These are phyloP conservation scores for Ophiostoma angusticollis DNA, from an alignment of 2,329 filamentous ascomycete genomes.

Conservation along the genomic window DNA sequence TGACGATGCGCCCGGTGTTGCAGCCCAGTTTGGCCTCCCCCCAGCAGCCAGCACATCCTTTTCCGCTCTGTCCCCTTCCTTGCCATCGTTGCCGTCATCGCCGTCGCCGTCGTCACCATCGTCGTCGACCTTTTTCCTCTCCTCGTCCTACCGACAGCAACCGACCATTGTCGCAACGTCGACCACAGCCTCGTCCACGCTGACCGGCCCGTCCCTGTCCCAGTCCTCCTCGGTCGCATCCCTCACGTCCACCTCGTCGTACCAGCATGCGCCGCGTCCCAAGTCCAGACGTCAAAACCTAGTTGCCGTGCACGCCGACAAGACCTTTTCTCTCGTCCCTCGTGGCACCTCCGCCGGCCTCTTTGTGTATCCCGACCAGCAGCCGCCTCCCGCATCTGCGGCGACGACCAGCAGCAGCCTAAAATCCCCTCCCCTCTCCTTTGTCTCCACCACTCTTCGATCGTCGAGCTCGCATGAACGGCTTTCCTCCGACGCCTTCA, in stretches of 20 bases:
- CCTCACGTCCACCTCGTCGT: slow-evolving; percentile 13
- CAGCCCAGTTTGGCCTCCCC: slow-evolving; percentile 4
- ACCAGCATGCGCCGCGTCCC: slow-evolving; percentile 18
- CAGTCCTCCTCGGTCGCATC: slow-evolving; percentile 9
- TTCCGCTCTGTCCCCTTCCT: slow-evolving; percentile 4
- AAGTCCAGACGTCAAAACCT: slow-evolving; percentile 29
- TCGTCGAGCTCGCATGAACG: slow-evolving; percentile 38
- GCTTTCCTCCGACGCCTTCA: slow-evolving; percentile 34
- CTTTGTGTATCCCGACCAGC: slow-evolving; percentile 11
- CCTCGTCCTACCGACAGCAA: slow-evolving; percentile 3
- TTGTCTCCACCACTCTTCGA: slow-evolving; percentile 23
- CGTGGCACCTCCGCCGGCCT: slow-evolving; percentile 15
- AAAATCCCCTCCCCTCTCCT: slow-evolving; percentile 32
- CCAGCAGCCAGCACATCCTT: slow-evolving; percentile 8
- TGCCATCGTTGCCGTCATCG: slow-evolving; percentile 9
- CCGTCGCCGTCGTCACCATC: slow-evolving; percentile 1
- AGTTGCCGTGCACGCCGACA: slow-evolving; percentile 41
- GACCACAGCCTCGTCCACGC: slow-evolving; percentile 8
- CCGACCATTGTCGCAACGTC: slow-evolving; percentile 2
- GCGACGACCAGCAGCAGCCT: slow-evolving; percentile 16
- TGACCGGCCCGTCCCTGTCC: slow-evolving; percentile 10
- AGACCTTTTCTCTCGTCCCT: slow-evolving; percentile 42
- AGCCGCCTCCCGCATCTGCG: slow-evolving; percentile 11
- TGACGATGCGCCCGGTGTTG: not conserved
- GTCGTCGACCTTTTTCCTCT: slow-evolving; percentile 2